phyloP scores from a whole-genome alignment of 129 eudicot species.

The Deinandra increscens region DNA sequence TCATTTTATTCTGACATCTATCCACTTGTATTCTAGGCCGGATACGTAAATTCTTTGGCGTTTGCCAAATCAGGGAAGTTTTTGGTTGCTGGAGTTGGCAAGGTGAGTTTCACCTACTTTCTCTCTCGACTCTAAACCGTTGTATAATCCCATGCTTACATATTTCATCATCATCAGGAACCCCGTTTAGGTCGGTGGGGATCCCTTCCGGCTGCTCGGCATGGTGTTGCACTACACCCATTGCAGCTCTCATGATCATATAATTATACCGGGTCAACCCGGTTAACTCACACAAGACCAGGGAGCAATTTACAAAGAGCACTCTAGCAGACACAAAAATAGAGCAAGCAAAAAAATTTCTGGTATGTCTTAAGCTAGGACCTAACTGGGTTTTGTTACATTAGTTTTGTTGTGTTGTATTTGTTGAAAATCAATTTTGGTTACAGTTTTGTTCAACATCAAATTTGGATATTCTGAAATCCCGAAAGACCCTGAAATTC shows the following conservation, averaged over 20 bases:
- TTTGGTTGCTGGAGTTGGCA: constrained; percentile 86
- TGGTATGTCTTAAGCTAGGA: neutral
- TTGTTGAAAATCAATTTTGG: constrained; percentile 36
- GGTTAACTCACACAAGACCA: neutral
- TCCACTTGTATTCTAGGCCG: constrained; percentile 44
- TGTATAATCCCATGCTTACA: neutral
- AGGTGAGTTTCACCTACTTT: constrained; percentile 38
- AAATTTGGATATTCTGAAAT: constrained; percentile 9
- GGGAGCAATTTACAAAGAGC: constrained; percentile 5
- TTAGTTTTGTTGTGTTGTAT: constrained; percentile 31
- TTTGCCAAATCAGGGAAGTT: constrained; percentile 85
- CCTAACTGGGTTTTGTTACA: constrained; percentile 1
- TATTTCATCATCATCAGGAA: constrained; percentile 46
- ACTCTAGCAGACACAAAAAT: neutral
- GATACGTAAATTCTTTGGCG: constrained; percentile 83
- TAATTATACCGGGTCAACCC: neutral
- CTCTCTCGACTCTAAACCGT: neutral
- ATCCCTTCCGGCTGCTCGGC: constrained; percentile 51
- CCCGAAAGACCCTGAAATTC: constrained; percentile 3
- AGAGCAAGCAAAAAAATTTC: neutral
- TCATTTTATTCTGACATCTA: neutral
- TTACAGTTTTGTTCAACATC: constrained; percentile 6
- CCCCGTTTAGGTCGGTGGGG: constrained; percentile 99
- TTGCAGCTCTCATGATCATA: constrained; percentile 48
- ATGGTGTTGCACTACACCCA: constrained; percentile 71